Base-by-base conservation (phyloP, 768 basidiomycete species). In the Gautieria morchelliformis region DNA sequence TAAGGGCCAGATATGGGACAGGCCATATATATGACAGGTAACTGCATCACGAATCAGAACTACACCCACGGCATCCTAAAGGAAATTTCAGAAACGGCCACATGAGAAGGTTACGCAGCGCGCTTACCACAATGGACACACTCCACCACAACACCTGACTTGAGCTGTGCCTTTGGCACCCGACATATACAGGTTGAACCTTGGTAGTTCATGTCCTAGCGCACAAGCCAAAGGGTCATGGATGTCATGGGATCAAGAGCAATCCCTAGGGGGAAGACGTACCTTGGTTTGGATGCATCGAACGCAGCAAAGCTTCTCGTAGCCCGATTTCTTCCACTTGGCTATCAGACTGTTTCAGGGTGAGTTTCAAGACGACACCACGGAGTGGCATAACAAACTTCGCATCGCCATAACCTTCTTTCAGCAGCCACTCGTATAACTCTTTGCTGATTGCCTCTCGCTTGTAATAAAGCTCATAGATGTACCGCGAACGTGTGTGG, bases 321-420 rank as follows among this genome's bases (percentile, higher is more conserved):
- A 99, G 5, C 96, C 96, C 12, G 85, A 76, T 73, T 98, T 99
- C 77, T 97, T 98, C 96, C 96, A 99, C 70, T 99, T 99, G 39
- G 96, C 96, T 67, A 99, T 88, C 67, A 98, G 73, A 67, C 94
- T 98, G 62, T 27, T 40, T 49, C 61, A 53, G 37, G n/a, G 48
- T 53, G 20, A 52, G 44, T n/a, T 32, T 14, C n/a, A 20, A 17
- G 19, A 19, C n/a, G 20, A 40, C 27, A 15, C 1, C n/a, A 27
- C 39, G 19, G 27, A 12, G 27, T 27, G 37, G 45, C 20, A 46
- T 32, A 8, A 79, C 89, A 66, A 65, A 95, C 95, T 96, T 96
- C 35, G 85, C 85, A 67, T 99, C 96, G 27, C 89, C 96, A 70
- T 98, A 98, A 12, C 90, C 91, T 70, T 98, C 87, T 76, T 96